Base-by-base conservation (phyloP, 2,329 filamentous ascomycete species). In the Mycosphaerella arachidis region DNA sequence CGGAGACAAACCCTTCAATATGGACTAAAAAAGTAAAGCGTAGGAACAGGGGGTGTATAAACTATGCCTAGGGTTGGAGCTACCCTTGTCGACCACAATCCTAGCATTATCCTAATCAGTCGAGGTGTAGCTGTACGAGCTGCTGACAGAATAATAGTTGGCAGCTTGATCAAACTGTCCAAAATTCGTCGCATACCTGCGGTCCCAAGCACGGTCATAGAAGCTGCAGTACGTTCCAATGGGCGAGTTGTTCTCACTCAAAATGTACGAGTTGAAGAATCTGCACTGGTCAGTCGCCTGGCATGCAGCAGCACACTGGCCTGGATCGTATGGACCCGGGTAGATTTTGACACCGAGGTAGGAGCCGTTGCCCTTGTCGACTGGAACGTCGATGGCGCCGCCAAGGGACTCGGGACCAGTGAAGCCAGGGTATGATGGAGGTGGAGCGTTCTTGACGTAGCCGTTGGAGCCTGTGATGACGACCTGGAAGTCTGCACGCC, bases 401-500 rank as follows among this genome's bases (percentile, higher is more conserved):
- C 64, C 64, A 20, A 75, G 67, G 53, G 65, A 62, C 4, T 61
- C 57, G 1, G 74, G 74, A 31, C 70, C 71, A 27, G 57, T 64
- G 64, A 64, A 69, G 33, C 59, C 57, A 48, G 51, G 48, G 29
- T 59, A 58, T 20, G 63, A 31, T 16, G 62, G 56, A 1, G 66
- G 67, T 24, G 62, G 52, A 40, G 63, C 59, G 31, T 60, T 56
- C 50, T 66, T 66, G 58, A 63, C 64, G 66, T 66, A 70, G 6
- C 75, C 77, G 57, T 79, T 78, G 43, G 74, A 77, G n/a, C 73
- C 77, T 24, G 76, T 71, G 48, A 79, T 76, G 35, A 75, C 71
- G 40, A 78, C 73, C 9, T 72, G 66, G 73, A 79, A 72, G 20
- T 66, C 48, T 30, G 59, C 64, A 9, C 73, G 70, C 57, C 60